phyloP scores from a whole-genome alignment of 768 basidiomycete genomes.

The Serendipita vermifera region DNA sequence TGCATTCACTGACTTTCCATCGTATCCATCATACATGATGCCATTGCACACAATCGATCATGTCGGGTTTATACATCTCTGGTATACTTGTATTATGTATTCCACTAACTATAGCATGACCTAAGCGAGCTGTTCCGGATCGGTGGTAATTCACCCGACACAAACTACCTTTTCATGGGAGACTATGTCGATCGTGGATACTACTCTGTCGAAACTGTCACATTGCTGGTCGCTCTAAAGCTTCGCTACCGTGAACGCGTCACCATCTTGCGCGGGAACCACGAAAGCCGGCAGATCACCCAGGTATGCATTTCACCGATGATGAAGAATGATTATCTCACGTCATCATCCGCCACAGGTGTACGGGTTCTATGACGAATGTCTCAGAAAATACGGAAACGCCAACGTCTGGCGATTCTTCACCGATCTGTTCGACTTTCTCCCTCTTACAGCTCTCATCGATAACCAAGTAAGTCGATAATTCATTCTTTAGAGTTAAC shows the following conservation, averaged over 20 bases:
- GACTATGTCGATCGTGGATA: conserved; percentile 99
- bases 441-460: conserved; percentile 93
- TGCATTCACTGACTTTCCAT: conserved; percentile 10
- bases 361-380: conserved; percentile 99
- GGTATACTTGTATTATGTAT: not conserved
- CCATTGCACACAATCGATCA: no score
- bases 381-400: conserved; percentile 97
- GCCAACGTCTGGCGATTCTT: conserved; percentile 99
- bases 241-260: conserved; percentile 96
- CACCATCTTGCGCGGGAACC: conserved; percentile 95
- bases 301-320: conserved; percentile 30
- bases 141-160: conserved; percentile 96
- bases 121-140: conserved; percentile 97
- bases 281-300: conserved; percentile 98
- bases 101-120: conserved; percentile 62
- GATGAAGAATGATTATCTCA: not conserved
- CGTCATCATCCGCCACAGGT: conserved; percentile 29
- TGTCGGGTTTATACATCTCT: not conserved
- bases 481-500: conserved; percentile 6
- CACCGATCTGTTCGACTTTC: conserved; percentile 95
- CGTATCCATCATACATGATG: no score
- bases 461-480: conserved; percentile 83
- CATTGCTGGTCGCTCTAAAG: conserved; percentile 91
- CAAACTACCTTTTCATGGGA: conserved; percentile 99
- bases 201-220: conserved; percentile 98